A percentile compares a stretch with the other conserved stretches of the same genome.
Conservation (phyloP, 129 eudicot genomes). For the Silybum marianum region DNA sequence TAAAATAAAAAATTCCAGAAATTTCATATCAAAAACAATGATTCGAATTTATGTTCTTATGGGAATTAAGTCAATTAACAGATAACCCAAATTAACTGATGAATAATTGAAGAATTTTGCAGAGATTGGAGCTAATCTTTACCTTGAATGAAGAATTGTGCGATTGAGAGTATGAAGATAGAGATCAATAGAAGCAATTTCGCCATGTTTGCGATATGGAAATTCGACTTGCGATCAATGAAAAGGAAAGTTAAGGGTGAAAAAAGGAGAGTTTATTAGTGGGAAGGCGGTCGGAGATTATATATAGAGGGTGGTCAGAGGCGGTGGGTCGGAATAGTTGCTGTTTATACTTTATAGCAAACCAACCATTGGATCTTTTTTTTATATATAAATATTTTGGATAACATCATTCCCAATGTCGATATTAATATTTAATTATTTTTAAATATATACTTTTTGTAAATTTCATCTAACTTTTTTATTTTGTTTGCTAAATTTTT, state of each 20-base stretch:
- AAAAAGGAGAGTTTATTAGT: background rate
- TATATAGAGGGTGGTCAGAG: conserved; percentile 20
- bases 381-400: background rate
- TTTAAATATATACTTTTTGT: too few species aligned
- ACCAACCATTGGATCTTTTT: background rate
- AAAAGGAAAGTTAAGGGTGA: background rate
- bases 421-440: too few species aligned
- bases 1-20: background rate
- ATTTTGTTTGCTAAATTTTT: too few species aligned
- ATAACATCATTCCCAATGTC: background rate
- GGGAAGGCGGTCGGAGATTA: conserved; percentile 29
- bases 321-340: conserved; percentile 23
- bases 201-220: conserved; percentile 20
- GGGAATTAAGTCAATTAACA: too few species aligned
- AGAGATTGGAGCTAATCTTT: background rate
- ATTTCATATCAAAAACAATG: background rate
- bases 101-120: background rate
- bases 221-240: background rate
- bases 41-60: background rate
- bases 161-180: conserved; percentile 15
- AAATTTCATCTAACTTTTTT: too few species aligned
- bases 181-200: conserved; percentile 6
- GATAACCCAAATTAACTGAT: background rate
- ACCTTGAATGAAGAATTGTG: conserved; percentile 30
- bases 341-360: background rate